Evolutionary conservation across 495 filamentous ascomycete genomes (phyloP), one percentile per base, ranked within the genome.

Genomic region (Lasiosphaeris hirsuta): DNA sequence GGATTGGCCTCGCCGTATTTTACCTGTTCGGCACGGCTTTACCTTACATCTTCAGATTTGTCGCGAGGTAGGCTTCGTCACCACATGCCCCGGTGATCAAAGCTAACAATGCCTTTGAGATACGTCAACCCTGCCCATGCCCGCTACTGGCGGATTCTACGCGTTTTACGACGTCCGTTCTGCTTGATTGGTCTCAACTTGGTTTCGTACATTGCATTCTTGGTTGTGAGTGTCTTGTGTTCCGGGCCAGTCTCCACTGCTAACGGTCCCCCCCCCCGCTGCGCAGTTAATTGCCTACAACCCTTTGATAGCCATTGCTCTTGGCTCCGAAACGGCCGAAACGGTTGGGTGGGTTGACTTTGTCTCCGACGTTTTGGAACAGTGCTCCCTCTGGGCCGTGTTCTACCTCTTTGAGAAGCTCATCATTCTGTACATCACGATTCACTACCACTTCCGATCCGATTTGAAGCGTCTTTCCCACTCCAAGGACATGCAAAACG

Each of bases 361-460:
- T 7, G 61, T 66, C 37, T 38, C 40, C 15, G 66, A 65, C 47
- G 18, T 69, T 17, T 62, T 68, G 14, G 23, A 65, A 41, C 66
- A 66, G 34, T 39, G 57, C 15, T 51, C 54, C 0, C 57, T 70
- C n/a, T 70, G 67, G 60, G 64, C 60, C 3, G 51, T 46, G 17
- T 66, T 92, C 49, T 86, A 84, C 61, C 67, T 90, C 6, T 77
- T 69, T 4, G 86, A 90, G 66, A 90, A 89, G 63, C 62, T 86
- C 14, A 63, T 89, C 30, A 84, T 92, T 36, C 87, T 90, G 69
- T 77, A 90, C 34, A 86, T 92, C 62, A 89, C 86, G n/a, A 86
- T 93, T 67, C 86, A 87, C 63, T 93, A 91, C 65, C 89, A 92
- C 69, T 82, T 86, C 67, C 88, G 91, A 55, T 91, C 90, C 61